These are phyloP conservation scores for Rhodotorula sp. DNA, from an alignment of 1,284 basidiomycete species.

Conservation along the genomic window DNA sequence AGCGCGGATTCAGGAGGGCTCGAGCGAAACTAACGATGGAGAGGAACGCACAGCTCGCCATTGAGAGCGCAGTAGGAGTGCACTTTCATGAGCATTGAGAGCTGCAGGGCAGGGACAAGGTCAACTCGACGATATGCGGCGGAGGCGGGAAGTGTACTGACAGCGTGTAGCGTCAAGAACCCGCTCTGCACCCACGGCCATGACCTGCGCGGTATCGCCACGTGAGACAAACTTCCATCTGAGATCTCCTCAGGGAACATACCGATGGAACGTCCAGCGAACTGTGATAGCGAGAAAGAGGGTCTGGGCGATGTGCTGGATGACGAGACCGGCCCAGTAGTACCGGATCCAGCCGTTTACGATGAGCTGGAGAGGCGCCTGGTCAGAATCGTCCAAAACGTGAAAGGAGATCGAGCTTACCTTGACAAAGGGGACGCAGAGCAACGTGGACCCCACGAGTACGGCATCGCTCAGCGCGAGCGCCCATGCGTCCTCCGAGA, in stretches of 20 bases:
- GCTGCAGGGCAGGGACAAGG: too few species aligned
- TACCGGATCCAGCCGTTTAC: constrained; percentile 76
- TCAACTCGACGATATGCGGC: too few species aligned
- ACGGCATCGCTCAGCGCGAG: constrained; percentile 81
- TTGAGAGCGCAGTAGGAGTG: constrained; percentile 92
- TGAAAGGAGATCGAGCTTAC: too few species aligned
- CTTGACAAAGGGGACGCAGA: constrained; percentile 79
- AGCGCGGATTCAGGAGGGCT: not conserved
- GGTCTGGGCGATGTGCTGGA: constrained; percentile 79
- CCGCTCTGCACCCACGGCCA: constrained; percentile 92
- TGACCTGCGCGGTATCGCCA: constrained; percentile 56
- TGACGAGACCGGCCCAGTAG: constrained; percentile 67
- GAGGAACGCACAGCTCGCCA: constrained; percentile 63
- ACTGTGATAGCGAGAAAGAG: constrained; percentile 68
- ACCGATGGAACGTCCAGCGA: constrained; percentile 79
- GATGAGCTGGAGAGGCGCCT: constrained; percentile 49
- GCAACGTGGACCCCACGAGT: constrained; percentile 71
- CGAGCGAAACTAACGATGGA: not conserved
- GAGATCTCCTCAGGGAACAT: too few species aligned
- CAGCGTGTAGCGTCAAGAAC: constrained; percentile 54
- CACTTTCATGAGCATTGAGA: constrained; percentile 86
- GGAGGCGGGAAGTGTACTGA: constrained; percentile 54
- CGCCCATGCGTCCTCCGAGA: constrained; percentile 80
- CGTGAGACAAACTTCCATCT: not conserved
- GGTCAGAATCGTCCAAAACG: too few species aligned